Evolutionary conservation across 179 eudicot genomes (phyloP), one percentile per base, ranked within the genome.

Genomic region (Beta corolliflora): DNA sequence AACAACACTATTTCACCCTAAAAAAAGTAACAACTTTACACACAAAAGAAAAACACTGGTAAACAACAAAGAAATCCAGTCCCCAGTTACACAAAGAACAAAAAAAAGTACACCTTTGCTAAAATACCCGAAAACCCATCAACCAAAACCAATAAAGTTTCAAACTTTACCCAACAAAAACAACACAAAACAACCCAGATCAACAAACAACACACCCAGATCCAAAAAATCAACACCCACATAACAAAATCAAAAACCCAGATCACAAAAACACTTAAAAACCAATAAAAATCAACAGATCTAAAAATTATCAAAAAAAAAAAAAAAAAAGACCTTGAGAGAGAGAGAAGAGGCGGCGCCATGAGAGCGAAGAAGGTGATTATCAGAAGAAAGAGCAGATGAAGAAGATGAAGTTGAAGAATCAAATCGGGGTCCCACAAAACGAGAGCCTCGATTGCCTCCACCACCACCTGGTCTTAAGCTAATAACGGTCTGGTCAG

Each of bases 401-500:
- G 87, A 82, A 44, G 77, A 52, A 2, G 83, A 81, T 7, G 85
- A 79, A 18, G 91, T 86, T 25, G 77, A 75, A 75, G 77, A 73
- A 55, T 75, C 77, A 19, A 75, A 75, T 36, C 77, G 77, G 19
- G 77, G 77, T 55, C 65, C 77, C 29, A 75, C 65, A 56, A 75
- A 75, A 16, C 77, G 64, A 56, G 66, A 41, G 52, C 66, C 66
- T 31, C 77, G 77, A 75, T 75, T 55, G 52, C 50, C 52, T 56
- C 77, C 77, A 29, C 77, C 77, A 73, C 66, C 89, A 79, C 87
- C 98, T 36, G 99, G 99, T 91, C 99, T 91, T 93, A 96, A 92
- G 89, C 97, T 96, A 83, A 96, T 86, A 65, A 88, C 92, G 58
- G 98, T 94, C 85, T 90, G 93, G 87, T 96, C 99, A 85, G 92